Conservation (phyloP, 2,329 filamentous ascomycete species). For the Ilyonectria sp. region DNA sequence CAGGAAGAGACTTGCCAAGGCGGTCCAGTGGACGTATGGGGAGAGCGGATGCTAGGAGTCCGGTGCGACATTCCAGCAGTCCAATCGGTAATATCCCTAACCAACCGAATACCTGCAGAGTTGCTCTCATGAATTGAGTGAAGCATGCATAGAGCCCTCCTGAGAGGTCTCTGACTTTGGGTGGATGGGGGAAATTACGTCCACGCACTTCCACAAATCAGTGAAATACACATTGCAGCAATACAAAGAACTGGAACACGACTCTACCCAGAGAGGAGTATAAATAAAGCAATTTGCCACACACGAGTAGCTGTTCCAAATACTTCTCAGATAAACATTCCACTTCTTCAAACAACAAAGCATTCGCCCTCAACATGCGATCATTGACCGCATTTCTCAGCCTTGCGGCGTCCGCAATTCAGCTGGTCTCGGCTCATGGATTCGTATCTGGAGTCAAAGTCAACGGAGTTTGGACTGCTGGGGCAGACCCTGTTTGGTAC, state of each 20-base stretch:
- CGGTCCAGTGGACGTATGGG: not conserved
- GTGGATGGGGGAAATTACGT: not conserved
- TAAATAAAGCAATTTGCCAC: not conserved
- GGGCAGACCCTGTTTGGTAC: conserved; percentile 34
- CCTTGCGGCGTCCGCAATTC: conserved; percentile 21
- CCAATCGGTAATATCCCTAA: not conserved
- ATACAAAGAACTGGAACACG: not conserved
- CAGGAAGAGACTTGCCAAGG: not conserved
- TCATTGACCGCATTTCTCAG: conserved; percentile 18
- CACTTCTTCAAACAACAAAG: not conserved
- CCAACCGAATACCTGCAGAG: not conserved
- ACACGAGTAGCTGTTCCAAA: not conserved
- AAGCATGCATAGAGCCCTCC: not conserved
- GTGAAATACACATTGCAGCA: not conserved
- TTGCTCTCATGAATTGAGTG: not conserved
- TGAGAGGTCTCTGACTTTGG: not conserved
- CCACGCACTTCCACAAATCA: not conserved
- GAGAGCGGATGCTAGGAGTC: not conserved
- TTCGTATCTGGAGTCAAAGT: conserved; percentile 34
- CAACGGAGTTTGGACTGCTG: conserved; percentile 31
- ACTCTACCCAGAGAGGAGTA: not conserved
- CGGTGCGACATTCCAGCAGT: not conserved
- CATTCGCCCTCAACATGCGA: not conserved
- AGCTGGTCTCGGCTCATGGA: conserved; percentile 33
- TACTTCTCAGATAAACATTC: not conserved